phyloP scores from a whole-genome alignment of 257 asterid genomes.

The Osmanthus fragrans region DNA sequence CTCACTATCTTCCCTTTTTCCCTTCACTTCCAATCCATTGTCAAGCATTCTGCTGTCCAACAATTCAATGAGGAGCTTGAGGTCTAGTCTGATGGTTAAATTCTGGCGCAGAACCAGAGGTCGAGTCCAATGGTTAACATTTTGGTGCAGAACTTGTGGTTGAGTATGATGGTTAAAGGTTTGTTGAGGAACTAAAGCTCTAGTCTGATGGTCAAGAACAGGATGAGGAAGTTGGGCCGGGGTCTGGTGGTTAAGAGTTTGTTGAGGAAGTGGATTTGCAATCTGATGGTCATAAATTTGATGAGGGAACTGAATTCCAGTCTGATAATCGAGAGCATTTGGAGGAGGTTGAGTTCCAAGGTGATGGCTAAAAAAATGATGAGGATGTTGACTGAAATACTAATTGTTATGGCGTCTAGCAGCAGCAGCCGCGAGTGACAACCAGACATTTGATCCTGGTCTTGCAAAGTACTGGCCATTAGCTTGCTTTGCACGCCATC shows the following conservation, averaged over 20 bases:
- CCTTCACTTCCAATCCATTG: background rate
- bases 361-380: background rate
- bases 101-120: background rate
- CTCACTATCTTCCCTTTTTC: background rate
- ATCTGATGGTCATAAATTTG: background rate
- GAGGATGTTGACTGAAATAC: background rate
- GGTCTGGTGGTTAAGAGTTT: background rate
- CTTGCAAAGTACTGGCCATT: slow-evolving; percentile 20
- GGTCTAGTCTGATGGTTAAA: background rate
- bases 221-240: slow-evolving; percentile 3
- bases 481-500: slow-evolving; percentile 1
- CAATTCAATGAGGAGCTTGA: background rate
- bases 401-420: background rate
- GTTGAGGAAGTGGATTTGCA: background rate
- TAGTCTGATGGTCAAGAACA: background rate
- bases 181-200: background rate
- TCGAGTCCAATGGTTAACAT: background rate
- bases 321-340: background rate
- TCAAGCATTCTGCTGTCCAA: background rate
- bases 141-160: background rate
- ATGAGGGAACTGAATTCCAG: background rate
- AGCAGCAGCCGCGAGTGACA: slow-evolving; percentile 20
- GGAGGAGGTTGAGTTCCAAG: slow-evolving; percentile 14
- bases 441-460: slow-evolving; percentile 25
- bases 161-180: background rate